A percentile compares a stretch with the other conserved stretches of the same genome.
These are phyloP conservation scores for Podaxis sp. DNA, from an alignment of 768 basidiomycete species.

Conservation along the genomic window DNA sequence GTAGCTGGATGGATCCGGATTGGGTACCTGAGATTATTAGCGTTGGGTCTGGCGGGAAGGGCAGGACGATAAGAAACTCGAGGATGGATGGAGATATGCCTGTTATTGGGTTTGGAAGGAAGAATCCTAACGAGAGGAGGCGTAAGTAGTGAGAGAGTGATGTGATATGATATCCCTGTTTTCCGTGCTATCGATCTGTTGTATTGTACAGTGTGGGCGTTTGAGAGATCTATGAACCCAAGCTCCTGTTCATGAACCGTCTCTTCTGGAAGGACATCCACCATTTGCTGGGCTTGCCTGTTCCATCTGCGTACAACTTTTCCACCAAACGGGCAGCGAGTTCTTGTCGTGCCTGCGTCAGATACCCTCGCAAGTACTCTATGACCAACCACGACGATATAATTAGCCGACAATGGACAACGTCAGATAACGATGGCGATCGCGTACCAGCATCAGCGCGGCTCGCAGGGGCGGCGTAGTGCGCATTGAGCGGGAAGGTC, in stretches of 20 bases:
- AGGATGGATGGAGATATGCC: constrained; percentile 72
- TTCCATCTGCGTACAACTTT: constrained; percentile 88
- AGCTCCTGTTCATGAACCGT: constrained; percentile 90
- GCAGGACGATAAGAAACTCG: constrained; percentile 49
- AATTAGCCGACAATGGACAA: constrained; percentile 14
- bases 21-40: constrained; percentile 84
- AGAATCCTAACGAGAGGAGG: constrained; percentile 85
- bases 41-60: constrained; percentile 69
- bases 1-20: constrained; percentile 95
- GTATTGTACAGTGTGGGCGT: constrained; percentile 6
- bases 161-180: neutral
- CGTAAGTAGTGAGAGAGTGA: constrained; percentile 42
- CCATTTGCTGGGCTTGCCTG: constrained; percentile 97
- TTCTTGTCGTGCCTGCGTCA: constrained; percentile 93
- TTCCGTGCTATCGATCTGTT: constrained; percentile 7
- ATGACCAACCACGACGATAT: neutral
- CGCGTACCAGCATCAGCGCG: constrained; percentile 76
- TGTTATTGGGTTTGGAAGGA: constrained; percentile 80
- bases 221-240: constrained; percentile 50
- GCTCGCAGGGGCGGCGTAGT: constrained; percentile 80
- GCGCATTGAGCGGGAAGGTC: constrained; percentile 88
- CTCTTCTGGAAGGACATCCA: constrained; percentile 99
- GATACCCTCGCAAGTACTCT: constrained; percentile 91
- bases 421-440: neutral
- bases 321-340: constrained; percentile 84